These are phyloP conservation scores for Nemania diffusa DNA, from an alignment of 2,329 filamentous ascomycete genomes.

Conservation along the genomic window DNA sequence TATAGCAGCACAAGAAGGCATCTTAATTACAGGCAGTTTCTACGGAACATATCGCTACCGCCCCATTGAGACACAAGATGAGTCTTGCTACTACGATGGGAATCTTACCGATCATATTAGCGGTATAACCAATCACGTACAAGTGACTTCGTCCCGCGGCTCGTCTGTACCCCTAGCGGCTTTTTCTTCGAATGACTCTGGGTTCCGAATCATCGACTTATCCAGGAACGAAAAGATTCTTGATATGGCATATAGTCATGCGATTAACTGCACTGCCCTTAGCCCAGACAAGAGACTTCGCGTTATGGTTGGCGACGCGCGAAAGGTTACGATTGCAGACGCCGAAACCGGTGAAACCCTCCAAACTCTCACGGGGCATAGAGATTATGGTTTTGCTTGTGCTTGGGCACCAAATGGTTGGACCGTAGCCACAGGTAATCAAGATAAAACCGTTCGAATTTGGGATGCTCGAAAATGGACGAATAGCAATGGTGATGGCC, in stretches of 20 bases:
- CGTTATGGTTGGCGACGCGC: conserved; percentile 76
- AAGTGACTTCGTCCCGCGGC: conserved; percentile 64
- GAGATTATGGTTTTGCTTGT: conserved; percentile 79
- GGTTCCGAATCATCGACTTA: conserved; percentile 68
- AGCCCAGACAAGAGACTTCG: conserved; percentile 78
- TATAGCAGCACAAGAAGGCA: conserved; percentile 62
- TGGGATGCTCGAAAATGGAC: conserved; percentile 81
- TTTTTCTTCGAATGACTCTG: conserved; percentile 71
- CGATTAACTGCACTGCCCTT: conserved; percentile 78
- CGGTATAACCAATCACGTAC: conserved; percentile 73
- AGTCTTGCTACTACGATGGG: conserved; percentile 53
- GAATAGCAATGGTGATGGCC: conserved; percentile 59
- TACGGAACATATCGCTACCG: conserved; percentile 65
- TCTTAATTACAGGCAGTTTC: conserved; percentile 70
- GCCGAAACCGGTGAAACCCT: conserved; percentile 71
- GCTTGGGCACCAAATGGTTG: conserved; percentile 83
- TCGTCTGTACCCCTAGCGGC: conserved; percentile 65
- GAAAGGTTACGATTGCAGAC: conserved; percentile 73
- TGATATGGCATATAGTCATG: conserved; percentile 63
- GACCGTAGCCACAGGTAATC: conserved; percentile 79
- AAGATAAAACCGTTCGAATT: conserved; percentile 77
- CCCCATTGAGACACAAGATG: conserved; percentile 55
- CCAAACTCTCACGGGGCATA: conserved; percentile 70
- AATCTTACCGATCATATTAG: conserved; percentile 60
- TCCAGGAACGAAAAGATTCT: conserved; percentile 67